Base-by-base conservation (phyloP, 768 basidiomycete genomes). In the Russula abietina region DNA sequence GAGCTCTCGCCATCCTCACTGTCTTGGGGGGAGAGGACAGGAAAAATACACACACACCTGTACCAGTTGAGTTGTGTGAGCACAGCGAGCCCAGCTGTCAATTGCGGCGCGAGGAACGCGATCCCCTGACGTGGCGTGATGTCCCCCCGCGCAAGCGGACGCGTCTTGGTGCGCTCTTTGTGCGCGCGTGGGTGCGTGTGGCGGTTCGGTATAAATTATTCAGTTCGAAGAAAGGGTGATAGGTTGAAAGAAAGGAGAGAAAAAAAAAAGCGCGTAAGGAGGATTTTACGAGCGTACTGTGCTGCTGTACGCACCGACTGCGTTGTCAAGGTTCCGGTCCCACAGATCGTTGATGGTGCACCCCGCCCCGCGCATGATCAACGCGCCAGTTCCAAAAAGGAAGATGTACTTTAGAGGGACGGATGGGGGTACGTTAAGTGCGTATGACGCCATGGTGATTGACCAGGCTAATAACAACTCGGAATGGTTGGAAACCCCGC, bases 331-430 rank as follows among this genome's bases (percentile, higher is more conserved):
- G 64, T 91, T 85, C 66, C 80, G 81, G 75, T 99, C 97, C 96
- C 97, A 98, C 86, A 99, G 86, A 71, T 99, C 97, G 73, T 99
- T 99, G 69, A 99, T 96, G 3, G 93, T 98, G 74, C 97, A 99
- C 3, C 97, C 97, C 24, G 97, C 97, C 6, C 96, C 93, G 22
- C 97, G 86, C 97, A 99, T 99, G 55, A 98, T 81, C 49, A 97
- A 68, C 0, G 97, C 94, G 1, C 97, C 97, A 11, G 87, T 72
- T 2, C 92, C 95, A 70, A 98, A 98, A 1, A 98, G 77, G 38
- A 83, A 76, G 52, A 92, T 77, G 70, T 93, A 96, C 19, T 82
- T 85, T 58, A 93, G 71, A 17, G 92, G 89, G 0, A 79, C 81
- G 2, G 83, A 80, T 51, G 81, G 77, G 0, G 93, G 89, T 5